Evolutionary conservation across 305 asterid species (phyloP).

Genomic region (Fraxinus xanthoxyloides): DNA sequence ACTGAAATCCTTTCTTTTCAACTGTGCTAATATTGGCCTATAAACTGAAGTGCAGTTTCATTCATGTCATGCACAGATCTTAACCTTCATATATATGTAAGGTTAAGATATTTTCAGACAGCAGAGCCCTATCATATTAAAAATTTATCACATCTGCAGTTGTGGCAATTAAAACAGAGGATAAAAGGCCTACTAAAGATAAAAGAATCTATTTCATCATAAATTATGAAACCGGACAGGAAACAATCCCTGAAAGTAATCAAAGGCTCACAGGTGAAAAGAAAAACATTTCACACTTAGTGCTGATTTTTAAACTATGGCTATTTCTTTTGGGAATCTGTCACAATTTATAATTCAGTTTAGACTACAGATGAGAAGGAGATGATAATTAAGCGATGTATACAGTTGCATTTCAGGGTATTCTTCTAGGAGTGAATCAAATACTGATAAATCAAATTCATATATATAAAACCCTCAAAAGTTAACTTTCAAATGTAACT

Average conservation of each 20-base stretch:
- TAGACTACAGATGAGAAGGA: background rate
- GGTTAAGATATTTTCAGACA: background rate
- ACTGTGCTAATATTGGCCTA: background rate
- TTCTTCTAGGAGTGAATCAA: background rate
- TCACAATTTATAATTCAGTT: background rate
- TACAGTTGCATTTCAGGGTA: background rate
- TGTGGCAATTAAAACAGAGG: background rate
- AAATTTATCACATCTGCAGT: background rate
- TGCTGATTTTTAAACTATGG: background rate
- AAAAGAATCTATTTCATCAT: background rate
- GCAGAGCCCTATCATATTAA: background rate
- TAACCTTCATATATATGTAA: background rate
- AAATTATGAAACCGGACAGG: background rate
- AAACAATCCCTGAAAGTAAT: background rate
- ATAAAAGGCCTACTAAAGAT: background rate
- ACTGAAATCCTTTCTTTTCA: background rate
- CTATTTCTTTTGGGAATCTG: background rate
- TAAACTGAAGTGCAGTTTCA: background rate
- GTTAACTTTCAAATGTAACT: background rate
- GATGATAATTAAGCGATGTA: background rate
- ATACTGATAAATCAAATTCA: background rate
- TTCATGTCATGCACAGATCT: background rate
- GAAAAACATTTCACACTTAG: background rate
- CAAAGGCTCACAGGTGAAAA: background rate
- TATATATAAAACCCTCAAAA: background rate